Evolutionary conservation across 1,284 basidiomycete genomes (phyloP), one percentile per base, ranked within the genome.

Genomic region (Puccinia polysora): DNA sequence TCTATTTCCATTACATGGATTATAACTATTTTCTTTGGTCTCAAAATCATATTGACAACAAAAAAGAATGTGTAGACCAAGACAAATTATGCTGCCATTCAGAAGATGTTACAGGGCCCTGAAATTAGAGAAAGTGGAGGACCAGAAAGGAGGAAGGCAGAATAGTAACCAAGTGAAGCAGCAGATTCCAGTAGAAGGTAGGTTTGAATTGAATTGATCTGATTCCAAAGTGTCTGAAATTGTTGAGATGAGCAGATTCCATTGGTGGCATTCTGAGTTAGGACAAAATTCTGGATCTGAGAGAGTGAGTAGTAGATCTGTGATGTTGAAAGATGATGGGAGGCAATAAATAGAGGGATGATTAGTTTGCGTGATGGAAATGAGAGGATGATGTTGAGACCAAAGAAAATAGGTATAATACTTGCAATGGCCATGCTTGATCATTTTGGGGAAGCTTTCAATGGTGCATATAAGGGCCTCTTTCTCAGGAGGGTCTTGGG

Each of bases 301-400:
- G 55, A 59, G 8, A 69, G 53, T 20, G 43, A 58, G 38, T 60
- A 47, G 20, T 55, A 69, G 23, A 69, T 69, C 65, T 69, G 10
- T 49, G 2, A n/a, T 18, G 32, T 38, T 8, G 36, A 59, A 55
- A 55, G 20, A 30, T n/a, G n/a, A n/a, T n/a, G n/a, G n/a, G n/a
- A n/a, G n/a, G n/a, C n/a, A n/a, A n/a, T n/a, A n/a, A n/a, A n/a
- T n/a, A n/a, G n/a, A n/a, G n/a, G n/a, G n/a, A n/a, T n/a, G n/a
- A n/a, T n/a, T n/a, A n/a, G n/a, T n/a, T n/a, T n/a, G n/a, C n/a
- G n/a, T n/a, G n/a, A n/a, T n/a, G n/a, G n/a, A n/a, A n/a, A n/a
- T n/a, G n/a, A n/a, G n/a, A n/a, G n/a, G n/a, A n/a, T n/a, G n/a
- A n/a, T n/a, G n/a, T n/a, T n/a, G n/a, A n/a, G n/a, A n/a, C n/a